Evolutionary conservation across 257 asterid genomes (phyloP), one percentile per base, ranked within the genome.

Genomic region (Rhazya stricta): DNA sequence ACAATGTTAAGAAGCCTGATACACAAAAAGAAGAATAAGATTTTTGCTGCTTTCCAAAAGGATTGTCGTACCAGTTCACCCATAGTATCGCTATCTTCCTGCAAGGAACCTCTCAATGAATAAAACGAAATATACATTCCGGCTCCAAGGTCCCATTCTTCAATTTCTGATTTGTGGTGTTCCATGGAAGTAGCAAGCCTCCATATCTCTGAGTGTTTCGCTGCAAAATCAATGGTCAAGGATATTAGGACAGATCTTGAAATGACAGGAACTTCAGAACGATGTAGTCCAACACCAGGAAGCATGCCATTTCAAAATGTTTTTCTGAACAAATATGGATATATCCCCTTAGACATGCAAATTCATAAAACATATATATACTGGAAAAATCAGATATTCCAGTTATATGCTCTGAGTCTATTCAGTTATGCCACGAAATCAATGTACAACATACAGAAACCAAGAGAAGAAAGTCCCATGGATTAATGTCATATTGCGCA

Each of bases 71-170:
- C 96, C 91, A 77, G 77, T 81, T 89, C 94, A 61, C 82, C 85
- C 90, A 84, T 83, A 76, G 91, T 74, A 78, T 74, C 80, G 80
- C 72, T 80, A 58, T 86, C 97, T 80, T 89, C 95, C 79, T 78
- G 89, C 83, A 94, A 80, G 48, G 97, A 89, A 80, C 84, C 86
- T 74, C 83, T 86, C 76, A 90, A 82, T 42, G 79, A 56, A 77
- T 89, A 92, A 87, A 84, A 95, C 11, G 96, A 91, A 70, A 91
- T 80, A 81, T 88, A 95, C 78, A 95, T 73, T 82, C 97, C 99
- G 77, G 96, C 97, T 73, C 99, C 98, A 50, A 94, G 86, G 81
- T 94, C 97, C 97, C 96, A 94, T 74, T 92, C 90, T 86, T 92
- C 97, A 73, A 90, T 94, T 88, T 92, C 97, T 66, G 93, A 87